Percentiles rank a stretch among this genome's conserved stretches.
Evolutionary conservation across 148 eudicot genomes (phyloP).

Genomic region (Vaccinium corymbosum): DNA sequence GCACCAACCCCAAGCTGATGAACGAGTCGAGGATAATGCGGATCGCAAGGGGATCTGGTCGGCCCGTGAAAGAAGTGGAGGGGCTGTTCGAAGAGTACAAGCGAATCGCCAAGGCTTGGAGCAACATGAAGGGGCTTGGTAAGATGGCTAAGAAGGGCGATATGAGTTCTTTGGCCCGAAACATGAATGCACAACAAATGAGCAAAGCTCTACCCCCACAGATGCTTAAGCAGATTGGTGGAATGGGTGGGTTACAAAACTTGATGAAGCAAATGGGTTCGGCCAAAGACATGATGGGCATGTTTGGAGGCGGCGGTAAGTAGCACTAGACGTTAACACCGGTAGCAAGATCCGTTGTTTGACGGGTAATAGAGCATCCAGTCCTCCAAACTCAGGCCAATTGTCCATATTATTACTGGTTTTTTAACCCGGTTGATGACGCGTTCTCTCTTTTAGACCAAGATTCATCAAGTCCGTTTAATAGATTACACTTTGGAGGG

Average conservation of each 20-base stretch:
- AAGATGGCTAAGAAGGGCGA: slow-evolving; percentile 95
- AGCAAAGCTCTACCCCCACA: slow-evolving; percentile 83
- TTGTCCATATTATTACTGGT: background rate
- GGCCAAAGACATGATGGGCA: slow-evolving; percentile 84
- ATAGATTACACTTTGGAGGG: background rate
- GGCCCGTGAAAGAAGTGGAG: slow-evolving; percentile 66
- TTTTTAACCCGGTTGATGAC: background rate
- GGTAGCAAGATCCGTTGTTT: background rate
- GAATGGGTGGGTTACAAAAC: slow-evolving; percentile 81
- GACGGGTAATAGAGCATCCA: background rate
- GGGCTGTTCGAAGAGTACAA: slow-evolving; percentile 92
- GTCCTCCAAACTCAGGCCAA: background rate
- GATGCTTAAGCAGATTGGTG: slow-evolving; percentile 91
- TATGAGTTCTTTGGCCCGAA: slow-evolving; percentile 81
- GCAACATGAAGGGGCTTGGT: slow-evolving; percentile 89
- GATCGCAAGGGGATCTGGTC: slow-evolving; percentile 93
- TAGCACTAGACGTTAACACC: background rate
- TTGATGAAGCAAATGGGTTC: slow-evolving; percentile 94
- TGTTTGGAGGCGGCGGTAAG: slow-evolving; percentile 87
- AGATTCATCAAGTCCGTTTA: background rate
- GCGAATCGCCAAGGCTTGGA: slow-evolving; percentile 86
- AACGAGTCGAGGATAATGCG: slow-evolving; percentile 85
- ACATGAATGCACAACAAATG: slow-evolving; percentile 90
- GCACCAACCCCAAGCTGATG: slow-evolving; percentile 86
- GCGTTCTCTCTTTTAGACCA: background rate